Conservation (phyloP, 176 grass and related monocot genomes). For the Otatea glauca region DNA sequence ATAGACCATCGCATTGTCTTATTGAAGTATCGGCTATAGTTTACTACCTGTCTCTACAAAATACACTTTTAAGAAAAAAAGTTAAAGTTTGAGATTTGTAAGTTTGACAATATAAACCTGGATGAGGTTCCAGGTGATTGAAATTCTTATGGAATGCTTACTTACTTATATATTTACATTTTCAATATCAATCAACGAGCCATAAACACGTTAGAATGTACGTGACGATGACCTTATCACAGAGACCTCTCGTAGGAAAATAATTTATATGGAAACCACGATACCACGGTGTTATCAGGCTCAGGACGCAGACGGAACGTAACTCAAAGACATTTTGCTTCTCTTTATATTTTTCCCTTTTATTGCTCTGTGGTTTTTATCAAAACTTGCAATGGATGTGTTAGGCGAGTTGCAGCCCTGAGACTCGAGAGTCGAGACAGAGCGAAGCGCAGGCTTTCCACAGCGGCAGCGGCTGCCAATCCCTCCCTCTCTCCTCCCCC, state of each 20-base stretch:
- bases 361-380: not conserved
- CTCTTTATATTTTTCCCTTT: not conserved
- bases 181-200: fast-evolving
- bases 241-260: fast-evolving
- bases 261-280: fast-evolving
- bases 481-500: conserved; percentile 10
- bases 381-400: not conserved
- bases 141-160: not conserved
- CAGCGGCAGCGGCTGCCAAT: conserved; percentile 45
- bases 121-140: not conserved
- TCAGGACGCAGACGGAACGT: conserved; percentile 27
- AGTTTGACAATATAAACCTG: not conserved
- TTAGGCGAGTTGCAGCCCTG: conserved; percentile 36
- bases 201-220: fast-evolving
- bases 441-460: conserved; percentile 35
- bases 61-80: not conserved
- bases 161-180: not conserved
- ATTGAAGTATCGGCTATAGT: not conserved
- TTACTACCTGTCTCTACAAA: not conserved
- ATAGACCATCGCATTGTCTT: not conserved
- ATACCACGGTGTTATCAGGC: not conserved
- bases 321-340: not conserved
- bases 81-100: too few species aligned
- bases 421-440: not conserved
- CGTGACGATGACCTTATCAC: fast-evolving